Evolutionary conservation across 2,329 filamentous ascomycete species (phyloP).

Genomic region (Zymoseptoria ardabiliae): DNA sequence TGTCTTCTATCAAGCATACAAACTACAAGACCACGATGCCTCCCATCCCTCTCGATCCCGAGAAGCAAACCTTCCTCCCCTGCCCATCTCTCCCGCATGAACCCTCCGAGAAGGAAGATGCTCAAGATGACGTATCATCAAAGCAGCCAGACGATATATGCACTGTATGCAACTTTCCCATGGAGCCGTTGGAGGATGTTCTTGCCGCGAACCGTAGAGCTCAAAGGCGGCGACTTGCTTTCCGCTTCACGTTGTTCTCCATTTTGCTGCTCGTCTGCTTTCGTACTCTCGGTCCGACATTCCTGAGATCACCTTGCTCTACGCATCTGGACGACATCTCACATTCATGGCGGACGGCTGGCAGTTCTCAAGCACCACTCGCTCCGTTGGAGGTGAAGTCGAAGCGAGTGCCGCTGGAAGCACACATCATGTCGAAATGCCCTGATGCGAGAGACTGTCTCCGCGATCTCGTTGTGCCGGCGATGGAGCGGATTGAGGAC

Average conservation of each 20-base stretch:
- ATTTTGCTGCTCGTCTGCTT: constrained; percentile 19
- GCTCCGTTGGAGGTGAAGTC: neutral
- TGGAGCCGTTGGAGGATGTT: neutral
- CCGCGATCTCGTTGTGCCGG: constrained; percentile 69
- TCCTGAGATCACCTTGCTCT: constrained; percentile 11
- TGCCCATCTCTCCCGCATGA: neutral
- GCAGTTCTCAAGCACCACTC: constrained; percentile 15
- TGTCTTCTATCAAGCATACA: neutral
- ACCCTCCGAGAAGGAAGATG: too few species aligned
- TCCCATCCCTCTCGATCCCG: constrained; percentile 9
- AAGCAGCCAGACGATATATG: neutral
- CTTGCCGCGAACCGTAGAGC: neutral
- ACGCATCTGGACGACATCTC: neutral
- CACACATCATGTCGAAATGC: constrained; percentile 92
- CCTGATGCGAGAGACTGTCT: constrained; percentile 84
- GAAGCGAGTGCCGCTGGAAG: constrained; percentile 65
- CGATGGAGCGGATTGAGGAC: constrained; percentile 72
- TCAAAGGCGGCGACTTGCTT: neutral
- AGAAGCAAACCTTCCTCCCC: constrained; percentile 23
- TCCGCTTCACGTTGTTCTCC: constrained; percentile 19
- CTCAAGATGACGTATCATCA: too few species aligned
- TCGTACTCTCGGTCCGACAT: constrained; percentile 3
- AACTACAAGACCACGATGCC: neutral
- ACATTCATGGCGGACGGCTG: constrained; percentile 17
- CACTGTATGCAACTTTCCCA: neutral